A percentile compares a stretch with the other conserved stretches of the same genome.
These are phyloP conservation scores for Neonectria magnoliae DNA, from an alignment of 2,329 filamentous ascomycete species.

Conservation along the genomic window DNA sequence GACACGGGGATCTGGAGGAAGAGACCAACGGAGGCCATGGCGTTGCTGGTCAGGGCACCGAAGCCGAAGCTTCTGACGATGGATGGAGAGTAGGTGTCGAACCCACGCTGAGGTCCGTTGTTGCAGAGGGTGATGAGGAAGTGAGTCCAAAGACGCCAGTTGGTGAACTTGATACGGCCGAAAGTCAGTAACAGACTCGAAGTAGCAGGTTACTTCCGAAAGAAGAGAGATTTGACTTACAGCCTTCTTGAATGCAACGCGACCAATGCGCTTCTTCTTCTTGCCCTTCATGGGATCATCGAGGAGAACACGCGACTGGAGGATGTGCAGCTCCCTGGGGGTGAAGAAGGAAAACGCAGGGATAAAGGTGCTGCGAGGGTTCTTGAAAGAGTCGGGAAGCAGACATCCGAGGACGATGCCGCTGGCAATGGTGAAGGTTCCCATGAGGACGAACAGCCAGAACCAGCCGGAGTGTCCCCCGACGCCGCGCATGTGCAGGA, in stretches of 20 bases:
- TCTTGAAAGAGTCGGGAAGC: constrained; percentile 57
- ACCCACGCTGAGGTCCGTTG: constrained; percentile 58
- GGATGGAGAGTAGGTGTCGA: constrained; percentile 63
- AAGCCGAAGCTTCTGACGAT: constrained; percentile 66
- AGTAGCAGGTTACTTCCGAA: too few species aligned
- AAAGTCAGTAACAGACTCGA: neutral
- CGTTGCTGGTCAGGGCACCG: constrained; percentile 58
- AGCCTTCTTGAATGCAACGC: constrained; percentile 56
- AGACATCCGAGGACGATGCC: constrained; percentile 55
- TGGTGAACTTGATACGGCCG: constrained; percentile 49
- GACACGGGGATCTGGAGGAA: constrained; percentile 63
- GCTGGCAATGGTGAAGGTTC: constrained; percentile 59
- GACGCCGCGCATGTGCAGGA: constrained; percentile 60
- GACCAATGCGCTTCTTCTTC: constrained; percentile 59
- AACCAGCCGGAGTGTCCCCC: constrained; percentile 63
- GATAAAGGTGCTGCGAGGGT: constrained; percentile 54
- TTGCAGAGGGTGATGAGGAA: constrained; percentile 61
- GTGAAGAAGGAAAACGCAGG: constrained; percentile 49
- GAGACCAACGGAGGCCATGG: constrained; percentile 64
- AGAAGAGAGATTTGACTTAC: constrained; percentile 36
- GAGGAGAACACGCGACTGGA: constrained; percentile 52
- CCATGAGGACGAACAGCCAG: constrained; percentile 66
- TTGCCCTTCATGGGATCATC: constrained; percentile 58
- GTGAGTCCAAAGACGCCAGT: constrained; percentile 64
- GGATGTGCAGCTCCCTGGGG: constrained; percentile 53